Evolutionary conservation across 441 rosid species (phyloP).

Genomic region (Capsella rubella): DNA sequence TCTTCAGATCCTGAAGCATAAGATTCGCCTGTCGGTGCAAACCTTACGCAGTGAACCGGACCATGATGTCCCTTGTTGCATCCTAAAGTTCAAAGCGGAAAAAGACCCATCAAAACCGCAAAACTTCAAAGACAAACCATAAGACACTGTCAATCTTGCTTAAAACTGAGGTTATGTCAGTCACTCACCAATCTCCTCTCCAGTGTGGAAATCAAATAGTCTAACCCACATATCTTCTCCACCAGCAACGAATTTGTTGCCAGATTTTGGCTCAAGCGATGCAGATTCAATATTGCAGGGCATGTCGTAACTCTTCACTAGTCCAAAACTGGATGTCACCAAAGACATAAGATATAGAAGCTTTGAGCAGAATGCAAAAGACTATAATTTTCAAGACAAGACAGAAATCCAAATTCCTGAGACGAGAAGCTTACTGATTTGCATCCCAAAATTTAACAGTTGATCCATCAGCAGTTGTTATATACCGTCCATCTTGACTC

Average conservation of each 20-base stretch:
- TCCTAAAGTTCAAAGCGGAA: conserved; percentile 47
- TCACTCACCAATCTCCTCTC: conserved; percentile 81
- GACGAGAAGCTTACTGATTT: conserved; percentile 72
- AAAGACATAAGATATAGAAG: conserved; percentile 7
- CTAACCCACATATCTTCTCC: conserved; percentile 61
- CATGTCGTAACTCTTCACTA: conserved; percentile 72
- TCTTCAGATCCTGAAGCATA: conserved; percentile 98
- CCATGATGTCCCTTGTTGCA: conserved; percentile 99
- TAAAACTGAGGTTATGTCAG: background rate
- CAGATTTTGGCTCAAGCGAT: conserved; percentile 86
- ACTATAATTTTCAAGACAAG: too few relatives aligned
- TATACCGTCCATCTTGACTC: conserved; percentile 93
- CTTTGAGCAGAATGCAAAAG: background rate
- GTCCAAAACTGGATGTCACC: conserved; percentile 54
- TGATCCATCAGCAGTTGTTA: conserved; percentile 87
- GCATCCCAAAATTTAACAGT: conserved; percentile 96
- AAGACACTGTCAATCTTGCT: background rate
- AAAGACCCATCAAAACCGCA: background rate
- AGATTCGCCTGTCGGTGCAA: conserved; percentile 95
- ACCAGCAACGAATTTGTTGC: conserved; percentile 87
- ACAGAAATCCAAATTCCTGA: too few relatives aligned
- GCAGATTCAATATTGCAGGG: conserved; percentile 89
- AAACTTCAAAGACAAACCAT: background rate
- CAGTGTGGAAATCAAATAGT: conserved; percentile 83
- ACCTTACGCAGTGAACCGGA: conserved; percentile 91